Evolutionary conservation across 805 yeast genomes (phyloP).

Genomic region (Nakazawaea wickerhamii): DNA sequence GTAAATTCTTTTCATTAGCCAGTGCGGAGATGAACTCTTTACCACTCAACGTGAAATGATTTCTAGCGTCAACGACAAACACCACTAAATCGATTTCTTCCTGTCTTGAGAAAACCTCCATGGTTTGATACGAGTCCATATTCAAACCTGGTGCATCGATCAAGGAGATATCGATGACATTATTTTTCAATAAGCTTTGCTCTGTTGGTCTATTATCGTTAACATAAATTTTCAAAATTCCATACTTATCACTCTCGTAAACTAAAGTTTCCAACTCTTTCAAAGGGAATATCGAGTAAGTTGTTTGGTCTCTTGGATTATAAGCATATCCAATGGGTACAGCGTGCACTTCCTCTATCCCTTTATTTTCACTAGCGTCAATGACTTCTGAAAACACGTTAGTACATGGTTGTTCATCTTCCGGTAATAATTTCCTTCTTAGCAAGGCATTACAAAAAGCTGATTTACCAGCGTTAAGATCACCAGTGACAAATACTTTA

Average conservation of each 20-base stretch:
- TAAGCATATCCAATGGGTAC: constrained; percentile 55
- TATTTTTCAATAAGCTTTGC: constrained; percentile 75
- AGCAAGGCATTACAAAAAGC: constrained; percentile 90
- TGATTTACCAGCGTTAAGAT: constrained; percentile 93
- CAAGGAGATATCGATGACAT: constrained; percentile 84
- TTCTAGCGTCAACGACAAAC: constrained; percentile 94
- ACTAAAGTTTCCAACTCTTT: constrained; percentile 64
- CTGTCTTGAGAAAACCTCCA: constrained; percentile 91
- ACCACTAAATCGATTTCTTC: constrained; percentile 96
- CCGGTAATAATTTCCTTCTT: constrained; percentile 75
- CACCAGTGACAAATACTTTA: constrained; percentile 95
- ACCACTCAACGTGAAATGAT: constrained; percentile 91
- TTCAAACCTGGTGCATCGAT: constrained; percentile 98
- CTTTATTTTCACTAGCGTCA: constrained; percentile 71
- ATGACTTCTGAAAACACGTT: constrained; percentile 92
- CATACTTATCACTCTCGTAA: constrained; percentile 62
- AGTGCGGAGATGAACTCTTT: constrained; percentile 89
- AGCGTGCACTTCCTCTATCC: constrained; percentile 91
- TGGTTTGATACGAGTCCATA: constrained; percentile 88
- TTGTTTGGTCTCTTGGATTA: constrained; percentile 50
- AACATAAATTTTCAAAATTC: constrained; percentile 74
- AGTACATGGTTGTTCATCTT: constrained; percentile 97
- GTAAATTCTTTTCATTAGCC: constrained; percentile 83
- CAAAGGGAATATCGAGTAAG: constrained; percentile 55
- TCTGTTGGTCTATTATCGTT: constrained; percentile 65